Percentiles rank a stretch among this genome's conserved stretches.
phyloP scores from a whole-genome alignment of 2,329 filamentous ascomycete species.

The Exophiala sp. region DNA sequence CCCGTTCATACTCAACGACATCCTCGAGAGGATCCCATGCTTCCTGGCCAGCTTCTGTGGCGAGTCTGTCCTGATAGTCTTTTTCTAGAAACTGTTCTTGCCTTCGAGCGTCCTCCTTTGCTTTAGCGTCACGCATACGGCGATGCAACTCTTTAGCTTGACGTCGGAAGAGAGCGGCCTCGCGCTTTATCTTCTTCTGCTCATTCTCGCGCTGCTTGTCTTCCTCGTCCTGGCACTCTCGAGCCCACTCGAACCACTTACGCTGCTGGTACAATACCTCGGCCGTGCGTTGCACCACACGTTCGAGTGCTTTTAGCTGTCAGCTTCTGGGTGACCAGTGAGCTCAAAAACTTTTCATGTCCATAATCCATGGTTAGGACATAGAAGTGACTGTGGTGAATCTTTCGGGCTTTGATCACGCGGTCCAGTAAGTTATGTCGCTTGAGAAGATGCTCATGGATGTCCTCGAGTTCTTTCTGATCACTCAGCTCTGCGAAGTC shows the following conservation, averaged over 20 bases:
- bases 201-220: slow-evolving; percentile 47
- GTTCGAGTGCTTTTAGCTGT: slow-evolving; percentile 42
- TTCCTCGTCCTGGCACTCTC: slow-evolving; percentile 44
- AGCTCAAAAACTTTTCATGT: slow-evolving; percentile 41
- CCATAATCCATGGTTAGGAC: slow-evolving; percentile 44
- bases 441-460: slow-evolving; percentile 37
- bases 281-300: slow-evolving; percentile 41
- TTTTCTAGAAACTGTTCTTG: slow-evolving; percentile 42
- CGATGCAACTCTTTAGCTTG: slow-evolving; percentile 44
- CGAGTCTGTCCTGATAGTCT: too few species aligned
- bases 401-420: slow-evolving; percentile 41
- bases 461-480: slow-evolving; percentile 33
- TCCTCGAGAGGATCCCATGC: slow-evolving; percentile 27
- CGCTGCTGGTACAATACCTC: slow-evolving; percentile 44
- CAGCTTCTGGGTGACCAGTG: slow-evolving; percentile 37
- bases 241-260: slow-evolving; percentile 51
- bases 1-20: slow-evolving; percentile 44
- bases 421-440: slow-evolving; percentile 38
- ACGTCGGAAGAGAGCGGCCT: slow-evolving; percentile 47
- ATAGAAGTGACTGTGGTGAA: slow-evolving; percentile 45
- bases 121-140: slow-evolving; percentile 38
- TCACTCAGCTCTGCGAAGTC: slow-evolving; percentile 39
- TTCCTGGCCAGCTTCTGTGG: too few species aligned
- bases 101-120: slow-evolving; percentile 42
- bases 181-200: slow-evolving; percentile 48